Percentiles rank a stretch among this genome's conserved stretches.
Evolutionary conservation across 2,329 filamentous ascomycete genomes (phyloP).

Genomic region (Claviceps arundinis): DNA sequence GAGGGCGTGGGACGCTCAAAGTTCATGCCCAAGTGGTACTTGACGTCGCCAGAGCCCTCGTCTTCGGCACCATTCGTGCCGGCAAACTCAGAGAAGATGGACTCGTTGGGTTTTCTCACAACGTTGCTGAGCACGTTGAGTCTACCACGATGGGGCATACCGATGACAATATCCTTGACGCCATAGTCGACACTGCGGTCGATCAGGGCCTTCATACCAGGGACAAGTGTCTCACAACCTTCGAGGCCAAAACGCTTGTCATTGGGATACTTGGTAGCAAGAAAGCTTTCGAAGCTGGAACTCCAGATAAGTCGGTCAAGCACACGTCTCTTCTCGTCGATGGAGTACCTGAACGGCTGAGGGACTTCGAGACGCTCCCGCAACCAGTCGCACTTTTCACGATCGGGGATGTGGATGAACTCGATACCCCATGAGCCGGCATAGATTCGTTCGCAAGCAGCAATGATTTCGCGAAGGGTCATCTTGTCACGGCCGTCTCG

Average conservation of each 20-base stretch:
- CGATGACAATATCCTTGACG: slow-evolving; percentile 97
- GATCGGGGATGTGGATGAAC: slow-evolving; percentile 97
- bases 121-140: slow-evolving; percentile 97
- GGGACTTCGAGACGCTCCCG: slow-evolving; percentile 90
- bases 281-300: slow-evolving; percentile 91
- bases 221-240: slow-evolving; percentile 91
- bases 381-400: slow-evolving; percentile 97
- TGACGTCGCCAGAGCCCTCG: slow-evolving; percentile 96
- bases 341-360: slow-evolving; percentile 88
- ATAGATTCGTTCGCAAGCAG: slow-evolving; percentile 87
- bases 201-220: slow-evolving; percentile 98
- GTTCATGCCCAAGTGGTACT: slow-evolving; percentile 99
- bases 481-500: slow-evolving; percentile 83
- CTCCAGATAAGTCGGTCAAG: slow-evolving; percentile 97
- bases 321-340: slow-evolving; percentile 96
- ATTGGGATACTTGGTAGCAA: slow-evolving; percentile 96
- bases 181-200: slow-evolving; percentile 97
- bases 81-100: slow-evolving; percentile 97
- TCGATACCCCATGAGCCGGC: slow-evolving; percentile 95
- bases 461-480: slow-evolving; percentile 89
- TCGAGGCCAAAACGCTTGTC: slow-evolving; percentile 99
- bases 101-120: slow-evolving; percentile 97
- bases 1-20: slow-evolving; percentile 97
- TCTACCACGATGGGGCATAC: slow-evolving; percentile 97
- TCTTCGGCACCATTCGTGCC: slow-evolving; percentile 78